These are phyloP conservation scores for Apiospora marii DNA, from an alignment of 2,329 filamentous ascomycete species.

Conservation along the genomic window DNA sequence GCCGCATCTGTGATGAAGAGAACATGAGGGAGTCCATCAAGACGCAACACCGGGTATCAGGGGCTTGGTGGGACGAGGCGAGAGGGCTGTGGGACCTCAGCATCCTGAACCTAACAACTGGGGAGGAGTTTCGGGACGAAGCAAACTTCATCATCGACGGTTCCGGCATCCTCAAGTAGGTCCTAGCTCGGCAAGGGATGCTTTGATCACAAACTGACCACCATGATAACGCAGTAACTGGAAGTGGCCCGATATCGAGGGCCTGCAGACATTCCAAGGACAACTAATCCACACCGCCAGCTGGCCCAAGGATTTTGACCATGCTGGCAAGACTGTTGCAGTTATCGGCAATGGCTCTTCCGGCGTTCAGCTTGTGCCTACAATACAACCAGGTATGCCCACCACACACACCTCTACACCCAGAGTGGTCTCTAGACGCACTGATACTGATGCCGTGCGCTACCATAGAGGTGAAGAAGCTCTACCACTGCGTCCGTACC, in stretches of 20 bases:
- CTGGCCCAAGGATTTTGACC: conserved; percentile 60
- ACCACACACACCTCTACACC: neutral
- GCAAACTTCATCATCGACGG: conserved; percentile 59
- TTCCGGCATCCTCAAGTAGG: conserved; percentile 60
- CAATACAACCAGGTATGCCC: conserved; percentile 53
- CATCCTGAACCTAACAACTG: conserved; percentile 48
- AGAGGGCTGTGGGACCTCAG: conserved; percentile 52
- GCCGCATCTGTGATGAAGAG: conserved; percentile 56
- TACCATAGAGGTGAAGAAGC: conserved; percentile 45
- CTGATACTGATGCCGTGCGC: neutral
- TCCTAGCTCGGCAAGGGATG: neutral
- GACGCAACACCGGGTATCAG: conserved; percentile 50
- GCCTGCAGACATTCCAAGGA: conserved; percentile 55
- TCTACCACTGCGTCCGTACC: conserved; percentile 52
- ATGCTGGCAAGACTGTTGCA: conserved; percentile 58
- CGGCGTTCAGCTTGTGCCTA: conserved; percentile 60
- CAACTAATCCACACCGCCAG: conserved; percentile 60
- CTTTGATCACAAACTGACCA: conserved; percentile 29
- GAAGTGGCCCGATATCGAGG: conserved; percentile 60
- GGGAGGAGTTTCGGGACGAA: conserved; percentile 50
- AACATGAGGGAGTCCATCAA: conserved; percentile 53
- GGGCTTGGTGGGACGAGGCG: conserved; percentile 54
- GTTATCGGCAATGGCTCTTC: conserved; percentile 66
- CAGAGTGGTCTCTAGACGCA: neutral
- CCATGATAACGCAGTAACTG: conserved; percentile 51